phyloP scores from a whole-genome alignment of 1,284 basidiomycete genomes.

The Athelia sp. region DNA sequence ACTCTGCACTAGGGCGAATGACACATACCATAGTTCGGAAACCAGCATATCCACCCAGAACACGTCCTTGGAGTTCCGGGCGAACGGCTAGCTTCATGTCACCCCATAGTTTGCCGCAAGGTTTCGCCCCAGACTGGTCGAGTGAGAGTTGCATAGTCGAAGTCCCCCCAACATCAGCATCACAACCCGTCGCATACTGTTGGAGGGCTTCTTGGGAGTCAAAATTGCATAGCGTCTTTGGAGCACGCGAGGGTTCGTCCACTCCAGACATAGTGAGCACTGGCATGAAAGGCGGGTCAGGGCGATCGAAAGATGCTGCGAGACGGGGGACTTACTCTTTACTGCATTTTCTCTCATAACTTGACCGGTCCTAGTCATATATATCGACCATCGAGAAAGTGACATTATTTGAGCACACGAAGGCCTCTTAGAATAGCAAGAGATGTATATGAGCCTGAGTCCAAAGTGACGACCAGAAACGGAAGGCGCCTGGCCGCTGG shows the following conservation, averaged over 20 bases:
- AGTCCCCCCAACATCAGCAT: conserved; percentile 83
- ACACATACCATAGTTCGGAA: conserved; percentile 71
- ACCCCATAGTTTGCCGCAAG: conserved; percentile 66
- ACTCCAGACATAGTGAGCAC: conserved; percentile 73
- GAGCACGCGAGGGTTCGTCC: conserved; percentile 48
- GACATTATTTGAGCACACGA: too few species aligned
- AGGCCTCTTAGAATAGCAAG: too few species aligned
- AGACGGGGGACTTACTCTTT: too few species aligned
- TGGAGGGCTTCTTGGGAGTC: conserved; percentile 52
- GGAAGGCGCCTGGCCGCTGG: too few species aligned
- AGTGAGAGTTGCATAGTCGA: conserved; percentile 69
- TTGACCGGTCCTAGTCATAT: too few species aligned
- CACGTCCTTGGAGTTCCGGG: conserved; percentile 51
- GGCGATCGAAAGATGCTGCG: too few species aligned
- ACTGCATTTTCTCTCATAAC: too few species aligned
- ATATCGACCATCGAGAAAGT: too few species aligned
- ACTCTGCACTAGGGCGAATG: conserved; percentile 3
- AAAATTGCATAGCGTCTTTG: conserved; percentile 61
- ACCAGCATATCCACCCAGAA: conserved; percentile 78
- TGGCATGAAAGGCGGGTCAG: too few species aligned
- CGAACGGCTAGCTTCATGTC: conserved; percentile 65
- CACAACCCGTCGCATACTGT: conserved; percentile 72
- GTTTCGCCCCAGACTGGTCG: conserved; percentile 40
- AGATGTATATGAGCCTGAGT: too few species aligned
- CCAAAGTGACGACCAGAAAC: too few species aligned